Base-by-base conservation (phyloP, 2,329 filamentous ascomycete genomes). In the Neofusicoccum ribis region DNA sequence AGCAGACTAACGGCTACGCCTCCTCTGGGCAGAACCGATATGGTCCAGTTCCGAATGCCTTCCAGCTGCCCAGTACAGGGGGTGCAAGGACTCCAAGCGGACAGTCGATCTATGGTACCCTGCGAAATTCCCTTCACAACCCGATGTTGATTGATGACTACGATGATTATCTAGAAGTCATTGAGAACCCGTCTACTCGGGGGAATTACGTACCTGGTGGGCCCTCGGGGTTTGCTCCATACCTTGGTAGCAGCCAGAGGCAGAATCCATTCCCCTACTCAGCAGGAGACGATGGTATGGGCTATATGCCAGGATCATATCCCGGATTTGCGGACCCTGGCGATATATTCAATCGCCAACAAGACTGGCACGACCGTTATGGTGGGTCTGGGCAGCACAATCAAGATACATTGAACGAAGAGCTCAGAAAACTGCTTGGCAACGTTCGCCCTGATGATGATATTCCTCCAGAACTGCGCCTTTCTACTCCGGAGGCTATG, bases 401-500 rank as follows among this genome's bases (percentile, higher is more conserved):
- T 41, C 34, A 12, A 17, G 8, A n/a, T 9, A 8, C 41, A 2
- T 3, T 41, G 14, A 6, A 46, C 20, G 46, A 62, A 20, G 59
- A 50, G 12, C 23, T 49, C 5, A 37, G 27, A 12, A 41, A 62
- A 5, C 31, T 62, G 23, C 69, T 78, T 7, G 72, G 73, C 36
- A 75, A 73, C 39, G 74, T 77, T 39, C 67, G 72, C 61, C 69
- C 69, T 6, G 70, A 73, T 50, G 72, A 72, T 37, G 77, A 80
- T 8, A 73, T 80, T 47, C 77, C 77, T 1, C 72, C 73, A 20
- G 83, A 88, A 63, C 83, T 88, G 60, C 85, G 89, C 15, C 87
- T 90, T 65, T 85, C 86, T 27, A 92, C 90, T 0, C 92, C 92
- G 0, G 83, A 85, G 47, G 88, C 84, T 1, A 85, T 97, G 72